Conservation (phyloP, 2,329 filamentous ascomycete species). For the Alternaria brassicicola region DNA sequence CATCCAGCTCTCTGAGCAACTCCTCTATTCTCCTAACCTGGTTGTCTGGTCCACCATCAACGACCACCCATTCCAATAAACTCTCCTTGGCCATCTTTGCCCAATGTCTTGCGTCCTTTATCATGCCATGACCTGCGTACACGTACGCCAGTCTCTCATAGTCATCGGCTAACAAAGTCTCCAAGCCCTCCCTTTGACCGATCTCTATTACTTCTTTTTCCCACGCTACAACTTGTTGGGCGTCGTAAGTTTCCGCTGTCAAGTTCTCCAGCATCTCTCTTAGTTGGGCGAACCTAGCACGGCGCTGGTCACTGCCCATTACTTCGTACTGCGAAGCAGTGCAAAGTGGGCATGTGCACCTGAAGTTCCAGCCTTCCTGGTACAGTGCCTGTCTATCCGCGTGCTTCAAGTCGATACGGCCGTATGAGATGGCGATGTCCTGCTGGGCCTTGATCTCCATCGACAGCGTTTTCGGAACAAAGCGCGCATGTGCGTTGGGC, state of each 20-base stretch:
- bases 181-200: constrained; percentile 27
- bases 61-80: constrained; percentile 28
- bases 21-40: constrained; percentile 25
- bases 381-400: constrained; percentile 27
- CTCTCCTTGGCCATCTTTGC: constrained; percentile 27
- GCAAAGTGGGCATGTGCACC: constrained; percentile 31
- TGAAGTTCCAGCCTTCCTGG: constrained; percentile 30
- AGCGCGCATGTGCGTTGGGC: constrained; percentile 31
- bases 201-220: constrained; percentile 33
- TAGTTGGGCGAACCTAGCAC: constrained; percentile 24
- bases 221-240: constrained; percentile 30
- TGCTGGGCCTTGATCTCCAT: constrained; percentile 32
- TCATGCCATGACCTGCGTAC: constrained; percentile 25
- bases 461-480: constrained; percentile 23
- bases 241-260: constrained; percentile 29
- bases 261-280: constrained; percentile 20
- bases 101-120: constrained; percentile 24
- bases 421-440: constrained; percentile 31
- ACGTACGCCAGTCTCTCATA: constrained; percentile 37
- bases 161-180: constrained; percentile 27
- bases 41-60: constrained; percentile 21
- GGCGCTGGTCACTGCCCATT: constrained; percentile 26
- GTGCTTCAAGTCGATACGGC: constrained; percentile 25
- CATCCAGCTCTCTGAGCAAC: constrained; percentile 24
- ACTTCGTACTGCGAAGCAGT: constrained; percentile 20